phyloP scores from a whole-genome alignment of 805 yeast species.

The Candida krabiensis region DNA sequence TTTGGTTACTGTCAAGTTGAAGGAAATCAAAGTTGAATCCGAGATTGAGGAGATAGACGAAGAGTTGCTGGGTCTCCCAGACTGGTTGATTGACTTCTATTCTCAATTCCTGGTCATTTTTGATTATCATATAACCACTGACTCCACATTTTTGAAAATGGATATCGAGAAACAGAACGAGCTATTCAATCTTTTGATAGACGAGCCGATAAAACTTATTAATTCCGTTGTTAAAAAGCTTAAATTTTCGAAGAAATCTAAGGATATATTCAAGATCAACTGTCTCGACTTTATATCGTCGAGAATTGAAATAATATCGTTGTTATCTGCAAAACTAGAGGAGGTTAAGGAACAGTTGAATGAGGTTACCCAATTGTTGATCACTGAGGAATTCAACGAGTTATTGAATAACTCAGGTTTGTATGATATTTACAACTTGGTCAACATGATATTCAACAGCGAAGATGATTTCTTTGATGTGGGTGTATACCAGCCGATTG shows the following conservation, averaged over 20 bases:
- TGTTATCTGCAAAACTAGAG: slow-evolving; percentile 40
- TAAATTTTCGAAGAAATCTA: slow-evolving; percentile 27
- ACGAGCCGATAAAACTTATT: slow-evolving; percentile 45
- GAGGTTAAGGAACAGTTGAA: slow-evolving; percentile 37
- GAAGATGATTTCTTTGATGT: slow-evolving; percentile 59
- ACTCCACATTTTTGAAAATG: slow-evolving; percentile 43
- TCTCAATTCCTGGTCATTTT: slow-evolving; percentile 59
- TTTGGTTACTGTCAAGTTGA: slow-evolving; percentile 39
- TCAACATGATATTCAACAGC: slow-evolving; percentile 71
- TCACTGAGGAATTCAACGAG: slow-evolving; percentile 44
- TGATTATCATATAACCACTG: slow-evolving; percentile 36
- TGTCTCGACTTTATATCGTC: slow-evolving; percentile 58
- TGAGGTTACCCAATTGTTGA: slow-evolving; percentile 39
- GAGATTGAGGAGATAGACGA: slow-evolving; percentile 39
- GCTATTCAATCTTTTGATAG: slow-evolving; percentile 44
- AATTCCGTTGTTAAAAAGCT: slow-evolving; percentile 22
- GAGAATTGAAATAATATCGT: slow-evolving; percentile 47
- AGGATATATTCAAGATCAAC: slow-evolving; percentile 52
- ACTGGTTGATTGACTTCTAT: slow-evolving; percentile 72
- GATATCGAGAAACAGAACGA: slow-evolving; percentile 33
- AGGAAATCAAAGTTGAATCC: slow-evolving; percentile 29
- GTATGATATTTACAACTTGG: slow-evolving; percentile 58
- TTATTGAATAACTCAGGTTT: slow-evolving; percentile 55
- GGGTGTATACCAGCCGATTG: slow-evolving; percentile 62
- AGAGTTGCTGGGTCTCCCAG: slow-evolving; percentile 72